Evolutionary conservation across 805 yeast species (phyloP), one percentile per base, ranked within the genome.

Genomic region (Candida insectorum): DNA sequence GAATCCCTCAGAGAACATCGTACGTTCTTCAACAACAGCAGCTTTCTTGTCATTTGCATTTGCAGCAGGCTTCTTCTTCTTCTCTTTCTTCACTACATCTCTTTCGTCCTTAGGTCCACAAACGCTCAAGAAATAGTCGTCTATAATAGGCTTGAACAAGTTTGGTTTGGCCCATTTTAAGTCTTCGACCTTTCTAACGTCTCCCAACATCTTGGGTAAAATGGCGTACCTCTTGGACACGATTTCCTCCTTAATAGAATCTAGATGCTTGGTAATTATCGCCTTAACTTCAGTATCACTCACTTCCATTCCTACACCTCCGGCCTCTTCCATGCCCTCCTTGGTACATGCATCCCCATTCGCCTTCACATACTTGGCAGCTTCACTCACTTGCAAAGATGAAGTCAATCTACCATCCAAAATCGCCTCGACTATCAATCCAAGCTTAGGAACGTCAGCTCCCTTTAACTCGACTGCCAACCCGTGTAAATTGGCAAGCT

Each of bases 51-150:
- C 18, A 3, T 30, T 24, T 5, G 29, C 12, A 8, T 18, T 13
- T 9, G 33, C 26, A 16, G 40, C 30, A n/a, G 43, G 25, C 9
- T 42, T 26, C 19, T 46, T 46, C 55, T 79, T 79, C 66, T 81
- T 78, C 60, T 84, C 87, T 68, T 83, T 83, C 62, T 83, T 83
- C 33, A 79, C 70, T 15, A 79, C 69, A 58, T 93, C 98, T 44
- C 97, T 79, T 55, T 89, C 97, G 56, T 93, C 98, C 60, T 91
- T 91, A 34, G 97, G 97, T 24, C 98, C 98, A 37, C 89, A 64
- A 10, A 81, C 60, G 26, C 64, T 76, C 40, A 84, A 58, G n/a
- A 88, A 65, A 50, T 83, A 77, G 26, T 72, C 78, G 56, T 93
- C 98, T 47, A 93, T 82, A 16, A 77, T 71, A 10, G 95, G 95